Percentiles rank a stretch among this genome's conserved stretches.
Conservation (phyloP, 768 basidiomycete genomes). For the Suillus weaverae region DNA sequence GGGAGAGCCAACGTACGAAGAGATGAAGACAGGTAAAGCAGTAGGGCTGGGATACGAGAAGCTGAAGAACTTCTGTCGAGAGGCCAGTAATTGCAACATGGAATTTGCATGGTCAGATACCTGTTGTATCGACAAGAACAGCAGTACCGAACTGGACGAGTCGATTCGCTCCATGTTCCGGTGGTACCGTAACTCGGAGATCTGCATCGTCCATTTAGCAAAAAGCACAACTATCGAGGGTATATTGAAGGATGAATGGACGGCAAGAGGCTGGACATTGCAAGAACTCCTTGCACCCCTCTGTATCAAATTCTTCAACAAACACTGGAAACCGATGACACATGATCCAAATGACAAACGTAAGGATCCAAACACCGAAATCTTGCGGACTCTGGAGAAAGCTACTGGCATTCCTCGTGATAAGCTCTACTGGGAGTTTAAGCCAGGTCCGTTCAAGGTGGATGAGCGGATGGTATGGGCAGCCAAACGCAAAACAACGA, state of each 20-base stretch:
- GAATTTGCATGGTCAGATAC: neutral
- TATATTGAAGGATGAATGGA: neutral
- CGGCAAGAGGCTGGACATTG: neutral
- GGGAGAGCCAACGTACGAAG: slow-evolving; percentile 9
- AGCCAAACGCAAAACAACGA: slow-evolving; percentile 16
- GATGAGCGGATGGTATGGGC: slow-evolving; percentile 16
- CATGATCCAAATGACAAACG: neutral
- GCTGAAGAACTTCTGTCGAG: neutral
- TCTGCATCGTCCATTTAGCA: neutral
- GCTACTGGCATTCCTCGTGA: neutral
- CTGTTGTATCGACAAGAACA: neutral
- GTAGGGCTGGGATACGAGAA: slow-evolving; percentile 2
- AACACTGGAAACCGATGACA: neutral
- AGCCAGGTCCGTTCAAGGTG: neutral
- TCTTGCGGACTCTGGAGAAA: neutral
- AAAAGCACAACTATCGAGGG: neutral
- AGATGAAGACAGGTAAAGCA: neutral
- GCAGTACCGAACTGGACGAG: neutral
- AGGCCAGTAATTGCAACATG: neutral
- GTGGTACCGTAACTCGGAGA: neutral
- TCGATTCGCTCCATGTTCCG: slow-evolving; percentile 1
- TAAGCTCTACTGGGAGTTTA: neutral
- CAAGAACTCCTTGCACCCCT: neutral
- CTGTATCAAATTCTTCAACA: neutral
- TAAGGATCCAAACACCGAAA: neutral